Evolutionary conservation across 2,329 filamentous ascomycete genomes (phyloP), one percentile per base, ranked within the genome.

Genomic region (Immersiporthe knoxdaviesiana): DNA sequence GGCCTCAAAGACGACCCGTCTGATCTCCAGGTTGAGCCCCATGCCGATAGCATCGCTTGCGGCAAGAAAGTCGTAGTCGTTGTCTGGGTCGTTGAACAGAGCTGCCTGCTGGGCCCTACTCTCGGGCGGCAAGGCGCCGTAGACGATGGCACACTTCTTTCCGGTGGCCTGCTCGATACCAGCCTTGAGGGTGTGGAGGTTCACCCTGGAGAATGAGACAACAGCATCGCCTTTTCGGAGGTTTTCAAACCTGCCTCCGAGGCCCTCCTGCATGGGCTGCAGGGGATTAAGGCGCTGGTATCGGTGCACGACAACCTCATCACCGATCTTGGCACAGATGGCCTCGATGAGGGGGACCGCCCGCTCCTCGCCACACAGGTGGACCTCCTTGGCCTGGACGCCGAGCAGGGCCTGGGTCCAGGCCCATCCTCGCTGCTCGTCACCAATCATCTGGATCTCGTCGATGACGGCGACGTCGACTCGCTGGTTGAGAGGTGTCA

Each of bases 31-130:
- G 76, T 99, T 99, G 30, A 99, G 83, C 1, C 97, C 96, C 95
- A 99, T 98, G 50, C 96, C 96, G 72, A 99, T 95, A 61, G 96
- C 96, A 80, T 97, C 94, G 74, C 93, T 97, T 11, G 97, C 96
- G 35, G 96, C 94, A 7, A 99, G 84, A 74, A 90, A 97, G 77
- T 99, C 96, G 77, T 97, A 99, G 70, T 97, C 94, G 77, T 97
- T 99, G 77, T 97, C 81, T 0, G 94, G 94, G 72, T 98, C 92
- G 76, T 99, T 99, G 84, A 99, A 99, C 0, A 98, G 84, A 21
- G 89, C 89, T 0, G 96, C 96, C 81, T 99, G 96, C 76, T 95
- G 90, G 3, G 94, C 93, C 71, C 96, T 88, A 54, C 95, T 97
- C 78, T 99, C 96, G 1, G 96, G 95, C 0, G 96, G 96, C 58